phyloP scores from a whole-genome alignment of 2,329 filamentous ascomycete species.

The Sclerotinia glacialis region DNA sequence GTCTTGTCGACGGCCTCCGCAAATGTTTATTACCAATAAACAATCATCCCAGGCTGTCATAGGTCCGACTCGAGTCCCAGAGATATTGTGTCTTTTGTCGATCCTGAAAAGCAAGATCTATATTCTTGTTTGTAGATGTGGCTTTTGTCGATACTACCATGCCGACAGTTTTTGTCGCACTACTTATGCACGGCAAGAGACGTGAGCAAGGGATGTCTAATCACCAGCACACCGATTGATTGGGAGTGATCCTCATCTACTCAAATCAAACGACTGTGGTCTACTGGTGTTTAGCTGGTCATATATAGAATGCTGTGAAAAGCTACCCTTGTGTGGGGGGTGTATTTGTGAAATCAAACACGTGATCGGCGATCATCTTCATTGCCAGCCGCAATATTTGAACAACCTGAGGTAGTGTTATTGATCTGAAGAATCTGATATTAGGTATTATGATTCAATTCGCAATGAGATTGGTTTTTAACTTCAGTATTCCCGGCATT shows the following conservation, averaged over 20 bases:
- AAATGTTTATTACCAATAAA: background rate
- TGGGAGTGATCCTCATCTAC: background rate
- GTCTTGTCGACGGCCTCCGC: background rate
- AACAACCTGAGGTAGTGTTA: background rate
- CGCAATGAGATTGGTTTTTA: background rate
- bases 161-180: background rate
- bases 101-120: background rate
- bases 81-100: background rate
- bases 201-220: background rate
- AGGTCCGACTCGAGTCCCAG: background rate
- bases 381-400: background rate
- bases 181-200: background rate
- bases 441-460: accelerated
- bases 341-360: background rate
- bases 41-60: background rate
- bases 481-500: background rate
- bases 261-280: background rate
- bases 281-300: background rate
- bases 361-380: background rate
- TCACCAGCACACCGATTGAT: background rate
- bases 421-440: no score
- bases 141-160: background rate
- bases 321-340: background rate
- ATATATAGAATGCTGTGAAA: background rate
- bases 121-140: background rate